These are phyloP conservation scores for Choiromyces venosus DNA, from an alignment of 495 filamentous ascomycete genomes.

Conservation along the genomic window DNA sequence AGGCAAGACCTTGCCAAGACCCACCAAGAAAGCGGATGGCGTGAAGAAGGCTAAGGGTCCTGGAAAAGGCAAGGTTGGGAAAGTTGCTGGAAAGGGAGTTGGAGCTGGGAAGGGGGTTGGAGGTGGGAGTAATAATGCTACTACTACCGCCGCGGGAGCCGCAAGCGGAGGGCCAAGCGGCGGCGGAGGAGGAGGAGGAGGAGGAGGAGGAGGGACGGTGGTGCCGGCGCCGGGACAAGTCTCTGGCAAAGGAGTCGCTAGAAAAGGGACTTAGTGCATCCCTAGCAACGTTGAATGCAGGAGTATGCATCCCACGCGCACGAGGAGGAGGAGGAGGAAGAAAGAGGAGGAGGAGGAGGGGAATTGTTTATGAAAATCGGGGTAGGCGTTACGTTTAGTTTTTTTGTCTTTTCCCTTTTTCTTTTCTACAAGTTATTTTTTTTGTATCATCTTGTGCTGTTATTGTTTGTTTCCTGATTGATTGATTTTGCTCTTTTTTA, in stretches of 20 bases:
- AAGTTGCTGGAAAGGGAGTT: neutral
- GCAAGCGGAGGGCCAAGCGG: too few species aligned
- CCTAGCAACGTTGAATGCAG: neutral
- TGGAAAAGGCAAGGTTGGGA: neutral
- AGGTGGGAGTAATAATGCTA: neutral
- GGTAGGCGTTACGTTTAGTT: constrained; percentile 9
- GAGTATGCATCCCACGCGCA: too few species aligned
- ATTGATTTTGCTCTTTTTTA: neutral
- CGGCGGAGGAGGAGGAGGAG: constrained; percentile 1
- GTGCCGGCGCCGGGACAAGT: neutral
- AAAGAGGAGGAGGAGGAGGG: neutral
- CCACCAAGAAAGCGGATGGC: neutral
- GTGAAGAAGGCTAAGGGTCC: neutral
- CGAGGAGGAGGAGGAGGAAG: constrained; percentile 29
- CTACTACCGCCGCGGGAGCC: neutral
- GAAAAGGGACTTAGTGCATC: constrained; percentile 9
- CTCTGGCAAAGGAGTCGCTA: constrained; percentile 27
- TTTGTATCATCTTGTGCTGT: neutral
- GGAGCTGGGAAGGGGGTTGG: neutral
- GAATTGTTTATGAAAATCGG: constrained; percentile 4
- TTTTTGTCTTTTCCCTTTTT: neutral
- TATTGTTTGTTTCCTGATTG: neutral
- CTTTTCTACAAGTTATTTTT: neutral
- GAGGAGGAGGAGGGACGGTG: constrained; percentile 2
- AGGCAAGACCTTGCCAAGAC: constrained; percentile 28